Evolutionary conservation across 1,284 basidiomycete species (phyloP).

Genomic region (Trichosporon inkin): DNA sequence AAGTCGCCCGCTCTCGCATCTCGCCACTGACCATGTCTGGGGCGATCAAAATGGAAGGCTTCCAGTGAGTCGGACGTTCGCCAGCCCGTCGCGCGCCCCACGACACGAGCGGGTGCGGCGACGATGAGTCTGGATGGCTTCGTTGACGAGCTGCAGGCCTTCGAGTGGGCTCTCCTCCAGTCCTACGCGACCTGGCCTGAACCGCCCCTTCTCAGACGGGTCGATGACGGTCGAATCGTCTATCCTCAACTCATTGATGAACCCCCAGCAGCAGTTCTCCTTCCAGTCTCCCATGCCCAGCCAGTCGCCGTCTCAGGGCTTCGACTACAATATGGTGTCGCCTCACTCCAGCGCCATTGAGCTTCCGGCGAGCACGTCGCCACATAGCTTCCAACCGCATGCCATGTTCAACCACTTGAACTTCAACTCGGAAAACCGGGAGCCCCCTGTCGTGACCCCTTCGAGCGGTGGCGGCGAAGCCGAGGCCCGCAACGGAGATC

Average conservation of each 20-base stretch:
- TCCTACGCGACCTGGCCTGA: constrained; percentile 28
- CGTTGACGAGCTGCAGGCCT: constrained; percentile 12
- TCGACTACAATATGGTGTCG: constrained; percentile 38
- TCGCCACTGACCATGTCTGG: constrained; percentile 22
- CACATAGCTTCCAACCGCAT: constrained; percentile 32
- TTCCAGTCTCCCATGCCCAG: constrained; percentile 17
- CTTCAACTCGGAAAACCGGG: constrained; percentile 37
- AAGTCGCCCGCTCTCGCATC: background rate
- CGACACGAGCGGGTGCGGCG: background rate
- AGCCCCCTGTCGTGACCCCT: constrained; percentile 30
- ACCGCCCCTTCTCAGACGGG: constrained; percentile 42
- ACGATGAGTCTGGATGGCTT: background rate
- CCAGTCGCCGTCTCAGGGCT: constrained; percentile 16
- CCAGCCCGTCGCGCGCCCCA: background rate
- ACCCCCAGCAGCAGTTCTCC: constrained; percentile 21
- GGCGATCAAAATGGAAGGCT: constrained; percentile 36
- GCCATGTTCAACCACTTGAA: constrained; percentile 34
- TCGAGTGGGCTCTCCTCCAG: constrained; percentile 21
- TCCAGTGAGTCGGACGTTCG: constrained; percentile 24
- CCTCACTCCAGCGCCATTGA: constrained; percentile 25
- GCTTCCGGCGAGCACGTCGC: constrained; percentile 19
- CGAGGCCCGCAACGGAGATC: constrained; percentile 7
- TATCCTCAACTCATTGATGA: constrained; percentile 34
- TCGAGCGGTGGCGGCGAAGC: constrained; percentile 18
- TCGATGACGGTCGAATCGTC: constrained; percentile 44